Base-by-base conservation (phyloP, 306 rosid species). In the Trichosanthes cucumerina region DNA sequence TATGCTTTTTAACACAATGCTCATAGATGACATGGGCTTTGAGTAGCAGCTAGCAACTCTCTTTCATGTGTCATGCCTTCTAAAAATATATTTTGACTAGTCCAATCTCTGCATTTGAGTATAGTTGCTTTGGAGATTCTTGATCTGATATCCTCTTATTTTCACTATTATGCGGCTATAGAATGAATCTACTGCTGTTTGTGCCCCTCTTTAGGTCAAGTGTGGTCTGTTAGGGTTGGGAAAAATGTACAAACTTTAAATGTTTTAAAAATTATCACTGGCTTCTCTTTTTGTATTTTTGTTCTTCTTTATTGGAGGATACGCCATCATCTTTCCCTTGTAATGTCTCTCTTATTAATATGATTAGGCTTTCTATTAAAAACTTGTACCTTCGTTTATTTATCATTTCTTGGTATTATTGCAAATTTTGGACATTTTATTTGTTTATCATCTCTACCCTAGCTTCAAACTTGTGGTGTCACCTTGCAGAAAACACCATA, bases 401-500 rank as follows among this genome's bases (percentile, higher is more conserved):
- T 64, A 34, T 49, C 60, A 5, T 34, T 47, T 6, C 31, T 46
- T 77, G 70, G 54, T 60, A 77, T 56, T 60, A 12, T 38, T 57
- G 70, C 79, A 52, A 44, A 44, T 31, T 77, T 38, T 56, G 71
- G 56, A 43, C 33, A 64, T 43, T 77, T 41, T 33, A 6, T 49
- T 49, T 28, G n/a, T 49, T 7, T 18, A 49, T 73, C 9, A 14
- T 26, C 43, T 49, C 59, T 15, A 49, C 52, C 43, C 14, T 73
- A 73, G 24, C 26, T 49, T 73, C 44, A 73, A 73, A 19, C 46
- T 73, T 79, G 34, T 65, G 65, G 70, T 41, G 58, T 69, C 81
- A 44, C 82, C 75, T 38, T 85, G 93, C 96, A 95, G 99, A 95
- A 91, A 84, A 76, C 81, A 44, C 83, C 89, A 43, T 82, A 82